These are phyloP conservation scores for Panellus pusillus DNA, from an alignment of 768 basidiomycete genomes.

Conservation along the genomic window DNA sequence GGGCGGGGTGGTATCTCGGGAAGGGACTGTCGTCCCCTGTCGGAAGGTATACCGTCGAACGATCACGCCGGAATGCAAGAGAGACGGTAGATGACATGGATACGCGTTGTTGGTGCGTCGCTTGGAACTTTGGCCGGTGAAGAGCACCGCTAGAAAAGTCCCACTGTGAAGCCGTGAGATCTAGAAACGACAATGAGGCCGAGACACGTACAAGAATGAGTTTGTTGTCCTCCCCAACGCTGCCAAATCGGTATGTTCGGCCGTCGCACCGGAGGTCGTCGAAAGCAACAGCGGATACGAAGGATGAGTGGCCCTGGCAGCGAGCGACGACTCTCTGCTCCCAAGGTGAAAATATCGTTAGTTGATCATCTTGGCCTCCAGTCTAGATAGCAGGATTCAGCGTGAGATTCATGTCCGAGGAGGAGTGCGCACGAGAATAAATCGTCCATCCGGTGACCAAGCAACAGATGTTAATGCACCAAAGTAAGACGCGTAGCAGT, in stretches of 20 bases:
- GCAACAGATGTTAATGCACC: conserved; percentile 86
- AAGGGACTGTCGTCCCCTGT: conserved; percentile 43
- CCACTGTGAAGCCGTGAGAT: conserved; percentile 56
- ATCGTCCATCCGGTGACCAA: conserved; percentile 95
- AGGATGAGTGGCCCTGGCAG: conserved; percentile 96
- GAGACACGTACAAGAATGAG: conserved; percentile 68
- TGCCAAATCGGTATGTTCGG: conserved; percentile 90
- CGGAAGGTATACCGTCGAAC: conserved; percentile 59
- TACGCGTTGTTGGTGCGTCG: conserved; percentile 68
- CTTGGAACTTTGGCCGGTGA: conserved; percentile 82
- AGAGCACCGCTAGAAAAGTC: conserved; percentile 89
- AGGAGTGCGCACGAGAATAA: conserved; percentile 65
- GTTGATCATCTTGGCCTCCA: conserved; percentile 94
- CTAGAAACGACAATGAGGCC: conserved; percentile 12
- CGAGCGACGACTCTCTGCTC: conserved; percentile 93
- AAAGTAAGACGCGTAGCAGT: conserved; percentile 94
- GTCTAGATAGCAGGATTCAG: conserved; percentile 47
- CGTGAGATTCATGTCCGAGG: conserved; percentile 8
- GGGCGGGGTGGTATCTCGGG: conserved; percentile 79
- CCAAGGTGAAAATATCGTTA: conserved; percentile 93
- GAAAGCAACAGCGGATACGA: conserved; percentile 86
- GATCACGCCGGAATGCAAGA: conserved; percentile 63
- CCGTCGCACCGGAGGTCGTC: conserved; percentile 88
- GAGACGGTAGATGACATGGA: conserved; percentile 82
- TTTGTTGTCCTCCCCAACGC: conserved; percentile 97